Percentiles rank a stretch among this genome's conserved stretches.
Conservation (phyloP, 805 yeast genomes). For the Saccharomycodes ludwigii region DNA sequence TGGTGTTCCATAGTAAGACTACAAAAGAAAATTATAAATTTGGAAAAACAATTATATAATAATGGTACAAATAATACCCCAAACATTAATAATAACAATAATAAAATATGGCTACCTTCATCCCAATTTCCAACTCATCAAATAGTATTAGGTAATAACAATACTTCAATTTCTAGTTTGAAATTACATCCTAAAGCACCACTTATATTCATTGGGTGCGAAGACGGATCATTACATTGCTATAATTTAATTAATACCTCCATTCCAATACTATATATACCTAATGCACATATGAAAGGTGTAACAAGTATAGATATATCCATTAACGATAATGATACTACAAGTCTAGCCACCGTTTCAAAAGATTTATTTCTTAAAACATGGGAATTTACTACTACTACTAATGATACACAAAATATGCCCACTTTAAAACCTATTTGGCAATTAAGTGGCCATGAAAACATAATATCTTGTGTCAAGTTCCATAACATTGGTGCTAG, state of each 20-base stretch:
- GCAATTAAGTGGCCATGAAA: conserved; percentile 77
- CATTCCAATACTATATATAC: conserved; percentile 48
- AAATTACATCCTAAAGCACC: conserved; percentile 71
- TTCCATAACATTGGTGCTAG: conserved; percentile 36
- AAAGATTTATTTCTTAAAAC: conserved; percentile 39
- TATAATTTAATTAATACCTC: conserved; percentile 58
- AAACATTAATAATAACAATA: conserved; percentile 12
- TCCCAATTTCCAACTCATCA: background rate
- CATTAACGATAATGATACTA: conserved; percentile 9
- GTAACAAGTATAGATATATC: conserved; percentile 27
- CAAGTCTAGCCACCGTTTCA: conserved; percentile 34
- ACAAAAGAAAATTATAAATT: conserved; percentile 58
- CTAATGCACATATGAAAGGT: conserved; percentile 69
- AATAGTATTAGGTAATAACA: no score
- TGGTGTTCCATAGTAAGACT: conserved; percentile 80
- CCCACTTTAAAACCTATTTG: conserved; percentile 39
- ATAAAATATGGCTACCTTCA: conserved; percentile 17
- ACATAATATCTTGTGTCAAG: conserved; percentile 55
- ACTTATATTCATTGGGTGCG: conserved; percentile 48
- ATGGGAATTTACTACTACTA: no score
- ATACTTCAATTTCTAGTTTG: conserved; percentile 46
- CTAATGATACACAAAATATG: conserved; percentile 15
- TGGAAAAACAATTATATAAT: no score
- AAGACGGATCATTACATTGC: conserved; percentile 57
- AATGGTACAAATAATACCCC: no score